Evolutionary conservation across 768 basidiomycete species (phyloP).

Genomic region (Lenzites betulinus): DNA sequence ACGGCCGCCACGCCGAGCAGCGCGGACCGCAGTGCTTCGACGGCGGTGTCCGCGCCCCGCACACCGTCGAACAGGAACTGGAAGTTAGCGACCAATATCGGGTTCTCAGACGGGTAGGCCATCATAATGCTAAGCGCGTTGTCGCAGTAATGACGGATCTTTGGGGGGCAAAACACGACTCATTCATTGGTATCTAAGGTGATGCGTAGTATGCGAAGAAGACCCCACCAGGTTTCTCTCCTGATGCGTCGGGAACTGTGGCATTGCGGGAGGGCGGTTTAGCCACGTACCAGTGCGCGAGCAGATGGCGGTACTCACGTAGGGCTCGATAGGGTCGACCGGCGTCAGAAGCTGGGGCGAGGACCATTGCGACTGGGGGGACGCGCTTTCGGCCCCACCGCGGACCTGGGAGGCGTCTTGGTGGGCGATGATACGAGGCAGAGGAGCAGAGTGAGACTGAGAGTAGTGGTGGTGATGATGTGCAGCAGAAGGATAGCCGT

Average conservation of each 20-base stretch:
- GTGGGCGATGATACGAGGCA: conserved; percentile 43
- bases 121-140: conserved; percentile 49
- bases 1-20: conserved; percentile 44
- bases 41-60: conserved; percentile 38
- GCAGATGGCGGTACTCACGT: conserved; percentile 47
- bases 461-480: conserved; percentile 30
- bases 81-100: conserved; percentile 43
- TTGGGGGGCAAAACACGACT: conserved; percentile 34
- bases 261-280: not conserved
- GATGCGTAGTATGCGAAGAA: conserved; percentile 47
- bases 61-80: conserved; percentile 44
- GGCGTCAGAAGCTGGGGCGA: conserved; percentile 46
- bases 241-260: conserved; percentile 44
- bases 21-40: conserved; percentile 42
- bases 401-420: conserved; percentile 42
- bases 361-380: conserved; percentile 55
- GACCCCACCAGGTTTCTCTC: conserved; percentile 53
- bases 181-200: conserved; percentile 54
- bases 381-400: conserved; percentile 49
- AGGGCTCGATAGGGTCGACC: conserved; percentile 60
- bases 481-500: conserved; percentile 42
- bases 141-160: conserved; percentile 46
- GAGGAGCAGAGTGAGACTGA: conserved; percentile 28
- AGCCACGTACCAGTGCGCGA: not conserved
- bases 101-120: conserved; percentile 47